Evolutionary conservation across 768 basidiomycete genomes (phyloP).

Genomic region (Rhizopogon vulgaris): DNA sequence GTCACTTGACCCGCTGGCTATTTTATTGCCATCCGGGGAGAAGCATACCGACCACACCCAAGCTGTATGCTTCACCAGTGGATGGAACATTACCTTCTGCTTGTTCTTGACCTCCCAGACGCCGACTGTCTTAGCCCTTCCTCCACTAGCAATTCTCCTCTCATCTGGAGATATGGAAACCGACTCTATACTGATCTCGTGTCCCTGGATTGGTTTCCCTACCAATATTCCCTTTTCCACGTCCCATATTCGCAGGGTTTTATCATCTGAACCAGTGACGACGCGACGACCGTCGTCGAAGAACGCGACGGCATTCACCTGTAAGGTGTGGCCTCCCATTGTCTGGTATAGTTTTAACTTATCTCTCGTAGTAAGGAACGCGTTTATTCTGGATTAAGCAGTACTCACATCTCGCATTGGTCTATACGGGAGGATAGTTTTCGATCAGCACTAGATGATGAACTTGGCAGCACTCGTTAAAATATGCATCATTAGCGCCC

Average conservation of each 20-base stretch:
- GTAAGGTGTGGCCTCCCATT: constrained; percentile 14
- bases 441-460: too few relatives aligned
- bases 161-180: constrained; percentile 23
- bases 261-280: constrained; percentile 17
- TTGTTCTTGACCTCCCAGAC: constrained; percentile 19
- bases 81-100: constrained; percentile 15
- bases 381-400: too few relatives aligned
- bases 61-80: constrained; percentile 19
- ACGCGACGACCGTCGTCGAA: constrained; percentile 20
- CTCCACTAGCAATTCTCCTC: constrained; percentile 17
- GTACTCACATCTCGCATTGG: too few relatives aligned
- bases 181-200: constrained; percentile 17
- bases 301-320: constrained; percentile 22
- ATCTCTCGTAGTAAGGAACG: too few relatives aligned
- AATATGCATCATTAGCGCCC: too few relatives aligned
- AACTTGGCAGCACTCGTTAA: too few relatives aligned
- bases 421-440: too few relatives aligned
- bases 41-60: constrained; percentile 13
- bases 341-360: too few relatives aligned
- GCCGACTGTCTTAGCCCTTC: constrained; percentile 18
- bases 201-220: constrained; percentile 14
- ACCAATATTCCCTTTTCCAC: constrained; percentile 12
- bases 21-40: background rate
- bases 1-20: background rate
- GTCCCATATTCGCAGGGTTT: constrained; percentile 22